Base-by-base conservation (phyloP, 352 stramenopile species). In the Phytophthora chlamydospora region DNA sequence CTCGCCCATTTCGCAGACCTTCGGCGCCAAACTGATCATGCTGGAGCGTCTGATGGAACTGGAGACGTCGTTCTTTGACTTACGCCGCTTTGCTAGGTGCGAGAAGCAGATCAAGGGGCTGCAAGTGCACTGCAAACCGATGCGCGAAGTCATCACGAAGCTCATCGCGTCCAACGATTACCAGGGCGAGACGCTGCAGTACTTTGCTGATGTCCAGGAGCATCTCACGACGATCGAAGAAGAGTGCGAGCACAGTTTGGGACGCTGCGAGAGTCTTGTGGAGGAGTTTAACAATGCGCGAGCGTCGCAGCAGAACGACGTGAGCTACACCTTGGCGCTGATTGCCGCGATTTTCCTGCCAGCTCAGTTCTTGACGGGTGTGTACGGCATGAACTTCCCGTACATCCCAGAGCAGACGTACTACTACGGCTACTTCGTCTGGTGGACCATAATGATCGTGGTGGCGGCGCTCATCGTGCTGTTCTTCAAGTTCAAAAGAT, bases 371-470 rank as follows among this genome's bases (percentile, higher is more conserved):
- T 69, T 94, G 27, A 92, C 85, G 16, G 83, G 83, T 0, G 64
- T 96, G 13, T 94, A 94, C 61, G 87, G 87, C 53, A 96, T 96
- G 87, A 96, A 96, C 68, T 93, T 94, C 71, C 68, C 77, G 29
- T 71, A 86, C 51, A 94, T 94, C 66, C 85, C 86, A 1, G 87
- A 94, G 59, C 73, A 89, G 13, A 48, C 71, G 13, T 75, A 83
- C 55, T 27, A 84, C 39, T 78, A 90, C 50, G 87, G 82, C 33
- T 96, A 96, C 53, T 80, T 74, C 57, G 44, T 89, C 17, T 96
- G 85, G 78, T 96, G 87, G 87, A 55, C 57, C 9, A 54, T 76
- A 9, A 77, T 90, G 49, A 10, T 88, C n/a, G 16, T 48, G 4
- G 66, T 91, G 17, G 72, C 68, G 6, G 43, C 62, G 4, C 14